Evolutionary conservation across 305 asterid species (phyloP).

Genomic region (Plantago rigida): DNA sequence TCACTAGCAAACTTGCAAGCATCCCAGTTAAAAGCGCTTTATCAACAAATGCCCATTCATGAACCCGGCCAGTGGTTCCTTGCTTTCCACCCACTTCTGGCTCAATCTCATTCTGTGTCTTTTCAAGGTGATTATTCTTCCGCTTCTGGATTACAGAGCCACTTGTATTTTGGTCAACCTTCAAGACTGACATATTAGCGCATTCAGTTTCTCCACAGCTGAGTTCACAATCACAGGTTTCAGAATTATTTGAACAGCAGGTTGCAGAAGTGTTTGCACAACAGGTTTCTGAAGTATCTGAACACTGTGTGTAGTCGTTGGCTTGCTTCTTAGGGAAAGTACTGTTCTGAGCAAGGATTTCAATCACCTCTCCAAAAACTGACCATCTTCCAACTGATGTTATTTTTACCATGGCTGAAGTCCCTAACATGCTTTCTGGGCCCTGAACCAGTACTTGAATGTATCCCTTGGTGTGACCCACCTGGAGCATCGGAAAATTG

Average conservation of each 20-base stretch:
- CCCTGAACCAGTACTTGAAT: conserved; percentile 85
- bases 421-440: conserved; percentile 69
- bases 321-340: conserved; percentile 23
- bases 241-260: conserved; percentile 12
- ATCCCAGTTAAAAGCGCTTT: conserved; percentile 46
- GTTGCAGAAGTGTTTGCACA: neutral
- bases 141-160: conserved; percentile 55
- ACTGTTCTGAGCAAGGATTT: conserved; percentile 39
- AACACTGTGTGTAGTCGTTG: conserved; percentile 31
- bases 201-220: conserved; percentile 32
- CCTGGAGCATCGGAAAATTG: conserved; percentile 39
- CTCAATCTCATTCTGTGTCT: conserved; percentile 26
- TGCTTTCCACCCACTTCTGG: conserved; percentile 29
- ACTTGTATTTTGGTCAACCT: neutral
- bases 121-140: conserved; percentile 30
- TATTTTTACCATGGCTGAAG: conserved; percentile 71
- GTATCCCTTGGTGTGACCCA: conserved; percentile 96
- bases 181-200: conserved; percentile 18
- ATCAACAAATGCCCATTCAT: conserved; percentile 41
- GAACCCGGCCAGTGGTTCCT: conserved; percentile 14
- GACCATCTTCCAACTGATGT: conserved; percentile 94
- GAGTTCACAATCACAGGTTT: conserved; percentile 47
- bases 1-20: conserved; percentile 40
- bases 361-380: conserved; percentile 79
- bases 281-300: conserved; percentile 29